Evolutionary conservation across 2,329 filamentous ascomycete genomes (phyloP).

Genomic region (Colletotrichum paranaense): DNA sequence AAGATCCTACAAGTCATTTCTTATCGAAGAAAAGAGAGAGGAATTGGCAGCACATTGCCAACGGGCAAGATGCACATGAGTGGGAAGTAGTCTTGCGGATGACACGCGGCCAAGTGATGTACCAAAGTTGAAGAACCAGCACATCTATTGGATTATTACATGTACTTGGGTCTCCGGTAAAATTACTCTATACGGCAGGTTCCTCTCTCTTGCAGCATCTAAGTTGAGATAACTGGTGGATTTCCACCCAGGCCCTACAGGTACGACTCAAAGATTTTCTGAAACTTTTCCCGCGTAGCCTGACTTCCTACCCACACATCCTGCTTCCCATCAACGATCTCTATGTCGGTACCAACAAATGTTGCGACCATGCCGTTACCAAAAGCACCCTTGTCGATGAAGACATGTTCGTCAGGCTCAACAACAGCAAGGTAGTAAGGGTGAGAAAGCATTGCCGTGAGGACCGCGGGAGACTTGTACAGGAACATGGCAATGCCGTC

Average conservation of each 20-base stretch:
- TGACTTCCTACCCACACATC: slow-evolving; percentile 41
- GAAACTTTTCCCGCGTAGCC: slow-evolving; percentile 34
- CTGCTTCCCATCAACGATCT: slow-evolving; percentile 38
- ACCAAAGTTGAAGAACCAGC: not conserved
- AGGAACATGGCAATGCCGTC: slow-evolving; percentile 46
- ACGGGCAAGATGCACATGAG: not conserved
- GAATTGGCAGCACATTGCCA: not conserved
- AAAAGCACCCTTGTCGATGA: slow-evolving; percentile 44
- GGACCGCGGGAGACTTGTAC: slow-evolving; percentile 38
- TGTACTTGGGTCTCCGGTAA: not conserved
- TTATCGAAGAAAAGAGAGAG: not conserved
- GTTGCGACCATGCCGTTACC: slow-evolving; percentile 44
- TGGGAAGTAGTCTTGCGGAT: not conserved
- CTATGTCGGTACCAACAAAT: slow-evolving; percentile 40
- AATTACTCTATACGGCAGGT: not conserved
- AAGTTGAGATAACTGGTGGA: not conserved
- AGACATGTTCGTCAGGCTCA: slow-evolving; percentile 43
- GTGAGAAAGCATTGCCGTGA: slow-evolving; percentile 41
- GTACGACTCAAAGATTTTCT: slow-evolving; percentile 40
- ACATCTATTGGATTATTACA: not conserved
- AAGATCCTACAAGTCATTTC: not conserved
- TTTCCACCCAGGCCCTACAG: not conserved
- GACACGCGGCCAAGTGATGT: not conserved
- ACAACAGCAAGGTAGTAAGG: slow-evolving; percentile 44
- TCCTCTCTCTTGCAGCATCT: not conserved